Conservation (phyloP, 2,329 filamentous ascomycete genomes). For the Paracorniculantispora psalliotae region DNA sequence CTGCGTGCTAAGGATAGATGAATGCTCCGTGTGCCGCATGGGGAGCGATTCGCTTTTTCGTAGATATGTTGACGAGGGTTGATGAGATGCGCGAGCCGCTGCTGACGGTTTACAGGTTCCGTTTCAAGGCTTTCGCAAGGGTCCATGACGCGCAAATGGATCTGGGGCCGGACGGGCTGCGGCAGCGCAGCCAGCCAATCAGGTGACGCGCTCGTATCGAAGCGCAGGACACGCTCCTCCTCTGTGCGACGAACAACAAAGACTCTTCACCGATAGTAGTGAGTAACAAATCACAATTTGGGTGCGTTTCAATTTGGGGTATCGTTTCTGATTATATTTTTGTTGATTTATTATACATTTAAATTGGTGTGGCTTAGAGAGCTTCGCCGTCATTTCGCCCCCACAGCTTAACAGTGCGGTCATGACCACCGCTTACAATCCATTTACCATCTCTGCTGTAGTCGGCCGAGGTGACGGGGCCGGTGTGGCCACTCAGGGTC, state of each 20-base stretch:
- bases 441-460: constrained; percentile 79
- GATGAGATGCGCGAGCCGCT: background rate
- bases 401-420: constrained; percentile 95
- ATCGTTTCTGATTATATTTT: background rate
- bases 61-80: background rate
- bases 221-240: background rate
- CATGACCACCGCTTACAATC: constrained; percentile 92
- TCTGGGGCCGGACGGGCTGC: background rate
- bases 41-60: background rate
- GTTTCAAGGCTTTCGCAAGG: constrained; percentile 10
- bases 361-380: background rate
- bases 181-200: constrained; percentile 10
- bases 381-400: constrained; percentile 70
- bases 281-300: background rate
- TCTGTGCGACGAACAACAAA: background rate
- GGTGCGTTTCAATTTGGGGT: background rate
- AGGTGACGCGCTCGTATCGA: constrained; percentile 1
- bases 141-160: constrained; percentile 9
- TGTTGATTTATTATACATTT: background rate
- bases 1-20: background rate
- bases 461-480: constrained; percentile 87
- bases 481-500: constrained; percentile 82
- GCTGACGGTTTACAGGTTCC: background rate
- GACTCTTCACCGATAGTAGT: background rate
- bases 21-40: background rate